Conservation (phyloP, 768 basidiomycete genomes). For the Mrakia gelida region DNA sequence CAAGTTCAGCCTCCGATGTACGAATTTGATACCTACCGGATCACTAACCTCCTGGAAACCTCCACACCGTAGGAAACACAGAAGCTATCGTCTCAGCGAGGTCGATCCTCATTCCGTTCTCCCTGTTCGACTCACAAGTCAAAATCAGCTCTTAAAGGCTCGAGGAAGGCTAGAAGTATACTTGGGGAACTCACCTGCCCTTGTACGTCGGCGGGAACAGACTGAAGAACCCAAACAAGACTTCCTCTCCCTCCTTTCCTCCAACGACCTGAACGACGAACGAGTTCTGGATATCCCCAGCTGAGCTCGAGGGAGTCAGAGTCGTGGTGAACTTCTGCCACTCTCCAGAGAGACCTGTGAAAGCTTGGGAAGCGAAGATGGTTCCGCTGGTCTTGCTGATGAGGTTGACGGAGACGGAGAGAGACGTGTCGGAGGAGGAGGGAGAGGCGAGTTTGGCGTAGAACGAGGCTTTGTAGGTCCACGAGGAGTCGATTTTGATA, state of each 20-base stretch:
- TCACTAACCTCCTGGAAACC: slow-evolving; percentile 58
- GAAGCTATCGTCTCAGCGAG: slow-evolving; percentile 58
- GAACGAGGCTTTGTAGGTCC: slow-evolving; percentile 61
- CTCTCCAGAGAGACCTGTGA: slow-evolving; percentile 49
- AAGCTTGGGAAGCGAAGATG: slow-evolving; percentile 49
- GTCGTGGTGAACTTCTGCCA: slow-evolving; percentile 54
- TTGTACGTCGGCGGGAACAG: slow-evolving; percentile 69
- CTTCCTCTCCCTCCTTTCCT: slow-evolving; percentile 48
- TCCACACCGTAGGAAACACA: slow-evolving; percentile 59
- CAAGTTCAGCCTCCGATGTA: neutral
- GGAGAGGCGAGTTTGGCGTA: slow-evolving; percentile 55
- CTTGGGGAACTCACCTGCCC: slow-evolving; percentile 29
- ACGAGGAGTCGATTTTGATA: slow-evolving; percentile 54
- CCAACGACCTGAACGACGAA: slow-evolving; percentile 57
- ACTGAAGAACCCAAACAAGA: slow-evolving; percentile 60
- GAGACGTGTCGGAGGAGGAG: slow-evolving; percentile 39
- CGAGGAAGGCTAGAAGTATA: no score
- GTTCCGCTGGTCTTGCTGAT: slow-evolving; percentile 49
- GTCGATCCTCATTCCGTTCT: slow-evolving; percentile 61
- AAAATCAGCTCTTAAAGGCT: neutral
- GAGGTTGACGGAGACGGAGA: slow-evolving; percentile 50
- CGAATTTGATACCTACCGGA: slow-evolving; percentile 35
- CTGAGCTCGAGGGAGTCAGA: slow-evolving; percentile 50
- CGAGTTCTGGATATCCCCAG: slow-evolving; percentile 50
- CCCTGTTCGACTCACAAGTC: slow-evolving; percentile 36